A percentile compares a stretch with the other conserved stretches of the same genome.
These are phyloP conservation scores for Coriolopsis trogii DNA, from an alignment of 1,284 basidiomycete genomes.

Conservation along the genomic window DNA sequence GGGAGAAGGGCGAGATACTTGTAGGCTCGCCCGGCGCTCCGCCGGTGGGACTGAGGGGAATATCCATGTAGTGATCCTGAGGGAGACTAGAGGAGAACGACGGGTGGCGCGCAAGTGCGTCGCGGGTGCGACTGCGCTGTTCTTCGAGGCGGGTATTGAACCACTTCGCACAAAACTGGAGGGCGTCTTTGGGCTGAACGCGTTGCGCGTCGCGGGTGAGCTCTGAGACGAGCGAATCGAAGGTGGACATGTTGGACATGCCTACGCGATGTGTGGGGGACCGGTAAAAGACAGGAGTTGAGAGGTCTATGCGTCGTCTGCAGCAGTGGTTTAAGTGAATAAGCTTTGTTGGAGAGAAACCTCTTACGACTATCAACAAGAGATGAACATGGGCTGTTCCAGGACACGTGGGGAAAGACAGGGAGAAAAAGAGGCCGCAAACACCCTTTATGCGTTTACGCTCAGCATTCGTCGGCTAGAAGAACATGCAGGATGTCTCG, in stretches of 20 bases:
- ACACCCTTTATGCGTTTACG: conserved; percentile 4
- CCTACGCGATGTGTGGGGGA: neutral
- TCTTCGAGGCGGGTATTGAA: conserved; percentile 88
- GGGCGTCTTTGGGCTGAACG: conserved; percentile 84
- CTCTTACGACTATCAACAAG: conserved; percentile 11
- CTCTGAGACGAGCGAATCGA: conserved; percentile 81
- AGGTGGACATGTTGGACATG: conserved; percentile 60
- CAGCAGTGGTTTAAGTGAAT: conserved; percentile 1
- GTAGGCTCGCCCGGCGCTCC: conserved; percentile 35
- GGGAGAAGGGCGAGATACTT: conserved; percentile 48
- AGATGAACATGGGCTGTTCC: conserved; percentile 16
- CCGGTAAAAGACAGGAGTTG: neutral
- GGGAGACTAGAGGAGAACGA: conserved; percentile 54
- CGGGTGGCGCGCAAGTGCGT: conserved; percentile 58
- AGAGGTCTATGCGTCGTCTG: neutral
- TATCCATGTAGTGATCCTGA: conserved; percentile 61
- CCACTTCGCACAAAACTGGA: conserved; percentile 97
- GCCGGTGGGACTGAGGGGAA: conserved; percentile 41
- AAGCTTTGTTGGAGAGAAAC: neutral
- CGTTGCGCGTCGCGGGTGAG: conserved; percentile 86
- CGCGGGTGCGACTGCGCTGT: conserved; percentile 72
- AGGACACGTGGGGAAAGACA: neutral
- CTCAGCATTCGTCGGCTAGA: neutral
- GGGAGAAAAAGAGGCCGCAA: too few species aligned
- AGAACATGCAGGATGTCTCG: neutral